Evolutionary conservation across 2,329 filamentous ascomycete species (phyloP).

Genomic region (Xylariaceae sp.): DNA sequence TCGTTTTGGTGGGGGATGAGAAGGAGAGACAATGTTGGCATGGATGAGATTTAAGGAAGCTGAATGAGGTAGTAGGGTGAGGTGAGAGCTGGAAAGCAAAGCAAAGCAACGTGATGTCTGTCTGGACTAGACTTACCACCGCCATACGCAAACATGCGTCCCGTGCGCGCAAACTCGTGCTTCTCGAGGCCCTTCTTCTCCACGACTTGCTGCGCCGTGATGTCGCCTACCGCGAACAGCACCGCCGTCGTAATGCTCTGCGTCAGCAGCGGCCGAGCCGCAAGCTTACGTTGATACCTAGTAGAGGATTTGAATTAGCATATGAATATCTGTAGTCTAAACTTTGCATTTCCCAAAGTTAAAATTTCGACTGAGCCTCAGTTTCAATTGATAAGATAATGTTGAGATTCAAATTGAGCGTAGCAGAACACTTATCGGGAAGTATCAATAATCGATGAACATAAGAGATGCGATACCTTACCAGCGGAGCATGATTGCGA

Average conservation of each 20-base stretch:
- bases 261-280: conserved; percentile 83
- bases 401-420: neutral
- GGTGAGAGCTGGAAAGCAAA: neutral
- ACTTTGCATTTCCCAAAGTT: neutral
- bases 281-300: conserved; percentile 90
- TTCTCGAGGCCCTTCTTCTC: conserved; percentile 79
- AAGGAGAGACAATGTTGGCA: neutral
- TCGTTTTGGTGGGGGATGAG: no score
- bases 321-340: neutral
- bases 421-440: neutral
- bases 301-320: conserved; percentile 18
- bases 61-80: neutral
- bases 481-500: conserved; percentile 42
- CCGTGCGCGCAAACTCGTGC: conserved; percentile 76
- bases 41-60: neutral
- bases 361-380: no score
- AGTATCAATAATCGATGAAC: neutral
- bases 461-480: conserved; percentile 28
- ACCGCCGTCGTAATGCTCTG: conserved; percentile 90
- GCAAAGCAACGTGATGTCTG: neutral
- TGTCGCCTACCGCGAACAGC: conserved; percentile 91
- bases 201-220: conserved; percentile 88
- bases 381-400: neutral
- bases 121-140: conserved; percentile 71
- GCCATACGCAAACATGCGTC: conserved; percentile 81